These are phyloP conservation scores for Prunus padus DNA, from an alignment of 306 rosid genomes.

Conservation along the genomic window DNA sequence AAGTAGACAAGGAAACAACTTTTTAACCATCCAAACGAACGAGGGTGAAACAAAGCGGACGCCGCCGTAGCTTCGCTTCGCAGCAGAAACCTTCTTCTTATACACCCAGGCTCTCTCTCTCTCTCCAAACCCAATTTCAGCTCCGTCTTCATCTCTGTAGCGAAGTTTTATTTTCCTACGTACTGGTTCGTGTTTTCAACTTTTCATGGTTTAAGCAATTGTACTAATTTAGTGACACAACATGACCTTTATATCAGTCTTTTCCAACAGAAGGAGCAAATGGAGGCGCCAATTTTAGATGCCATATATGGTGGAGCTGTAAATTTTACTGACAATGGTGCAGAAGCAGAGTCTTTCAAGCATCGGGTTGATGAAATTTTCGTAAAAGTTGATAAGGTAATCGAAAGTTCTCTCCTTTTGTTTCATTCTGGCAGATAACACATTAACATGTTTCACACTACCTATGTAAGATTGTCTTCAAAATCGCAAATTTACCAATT, in stretches of 20 bases:
- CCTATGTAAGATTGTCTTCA: not conserved
- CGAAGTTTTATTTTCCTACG: not conserved
- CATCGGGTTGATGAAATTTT: conserved; percentile 49
- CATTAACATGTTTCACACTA: not conserved
- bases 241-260: not conserved
- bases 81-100: not conserved
- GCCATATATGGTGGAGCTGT: conserved; percentile 21
- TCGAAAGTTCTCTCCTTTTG: not conserved
- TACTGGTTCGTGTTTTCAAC: not conserved
- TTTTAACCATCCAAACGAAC: not conserved
- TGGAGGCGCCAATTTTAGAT: conserved; percentile 35
- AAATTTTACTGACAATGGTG: conserved; percentile 17
- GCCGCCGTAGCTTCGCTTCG: conserved; percentile 5
- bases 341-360: conserved; percentile 46
- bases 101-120: not conserved
- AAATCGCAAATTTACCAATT: not conserved
- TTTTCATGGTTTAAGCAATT: not conserved
- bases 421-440: not conserved
- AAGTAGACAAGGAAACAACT: not conserved
- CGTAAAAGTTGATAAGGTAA: conserved; percentile 58
- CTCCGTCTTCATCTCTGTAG: not conserved
- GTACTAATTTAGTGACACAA: not conserved
- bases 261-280: conserved; percentile 34
- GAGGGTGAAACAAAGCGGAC: conserved; percentile 14
- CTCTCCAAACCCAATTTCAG: conserved; percentile 3